These are phyloP conservation scores for Penicillium cataractarum DNA, from an alignment of 495 filamentous ascomycete species.

Conservation along the genomic window DNA sequence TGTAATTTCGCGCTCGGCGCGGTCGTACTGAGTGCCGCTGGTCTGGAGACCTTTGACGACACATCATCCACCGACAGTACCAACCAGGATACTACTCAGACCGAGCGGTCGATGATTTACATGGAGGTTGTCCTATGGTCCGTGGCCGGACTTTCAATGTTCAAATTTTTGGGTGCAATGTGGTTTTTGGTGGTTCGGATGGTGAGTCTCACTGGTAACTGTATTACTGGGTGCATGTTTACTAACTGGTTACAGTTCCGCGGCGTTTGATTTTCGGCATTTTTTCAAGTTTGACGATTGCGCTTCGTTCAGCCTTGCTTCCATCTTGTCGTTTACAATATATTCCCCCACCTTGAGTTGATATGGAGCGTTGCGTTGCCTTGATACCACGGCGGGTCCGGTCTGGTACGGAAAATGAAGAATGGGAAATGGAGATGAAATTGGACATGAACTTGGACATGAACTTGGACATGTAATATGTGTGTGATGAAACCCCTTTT, in stretches of 20 bases:
- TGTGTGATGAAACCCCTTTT: slow-evolving; percentile 25
- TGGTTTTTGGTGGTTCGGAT: slow-evolving; percentile 96
- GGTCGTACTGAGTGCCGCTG: slow-evolving; percentile 83
- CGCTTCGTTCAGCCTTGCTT: slow-evolving; percentile 27
- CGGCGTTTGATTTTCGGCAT: slow-evolving; percentile 43
- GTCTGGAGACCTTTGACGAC: slow-evolving; percentile 65
- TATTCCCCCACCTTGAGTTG: slow-evolving; percentile 20
- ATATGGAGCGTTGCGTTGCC: slow-evolving; percentile 14
- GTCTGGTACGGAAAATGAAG: slow-evolving; percentile 29
- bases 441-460: slow-evolving; percentile 11
- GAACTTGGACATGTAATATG: slow-evolving; percentile 1
- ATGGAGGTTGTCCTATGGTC: slow-evolving; percentile 90
- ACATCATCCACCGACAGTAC: slow-evolving; percentile 22
- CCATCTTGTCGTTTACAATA: slow-evolving; percentile 24
- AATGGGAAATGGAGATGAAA: slow-evolving; percentile 14
- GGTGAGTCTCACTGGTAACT: slow-evolving; percentile 41
- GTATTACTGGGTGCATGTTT: neutral
- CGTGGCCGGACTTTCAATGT: slow-evolving; percentile 82
- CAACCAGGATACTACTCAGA: slow-evolving; percentile 47
- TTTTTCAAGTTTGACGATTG: slow-evolving; percentile 17
- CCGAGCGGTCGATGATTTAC: slow-evolving; percentile 71
- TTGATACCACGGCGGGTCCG: slow-evolving; percentile 39
- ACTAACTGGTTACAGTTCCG: slow-evolving; percentile 48
- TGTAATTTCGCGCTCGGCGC: slow-evolving; percentile 90
- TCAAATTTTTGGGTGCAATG: slow-evolving; percentile 87